Evolutionary conservation across 768 basidiomycete species (phyloP), one percentile per base, ranked within the genome.

Genomic region (Lentinula guzmanii): DNA sequence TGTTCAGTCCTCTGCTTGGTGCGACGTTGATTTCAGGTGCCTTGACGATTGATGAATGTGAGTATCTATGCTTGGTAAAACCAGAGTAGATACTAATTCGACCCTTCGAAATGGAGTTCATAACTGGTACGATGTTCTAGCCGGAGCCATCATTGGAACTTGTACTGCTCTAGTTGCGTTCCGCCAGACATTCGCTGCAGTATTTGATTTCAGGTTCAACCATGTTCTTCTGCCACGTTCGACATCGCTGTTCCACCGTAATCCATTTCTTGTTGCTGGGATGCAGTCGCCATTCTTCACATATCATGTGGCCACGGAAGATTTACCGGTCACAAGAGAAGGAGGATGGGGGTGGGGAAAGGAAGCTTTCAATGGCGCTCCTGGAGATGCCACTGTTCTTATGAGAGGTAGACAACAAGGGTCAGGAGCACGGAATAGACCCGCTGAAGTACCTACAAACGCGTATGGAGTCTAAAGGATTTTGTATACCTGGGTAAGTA

Each of bases 171-270:
- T 84, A 37, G 77, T 82, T 41, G 80, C 82, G 5, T 85, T 78
- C 71, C 77, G 82, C 11, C 79, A 81, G 65, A 84, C 81, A 0
- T 86, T 84, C 67, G 84, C 82, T 0, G 72, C 82, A 21, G 70
- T 83, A 46, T 78, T 76, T 64, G 85, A 86, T 86, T 84, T 21
- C 68, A 67, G 76, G 24, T 85, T 84, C 75, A 85, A 86, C 68
- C 82, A 85, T 67, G 63, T 84, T 52, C 74, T 83, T 24, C 78
- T 84, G 33, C 83, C 82, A n/a, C 77, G 82, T 8, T 72, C 75
- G 10, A 78, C 76, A 1, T 81, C 79, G 3, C 67, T 80, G 28
- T 77, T 80, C 68, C 74, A 75, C 56, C 74, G 76, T 35, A 65
- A 61, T 6, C 72, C 74, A 4, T 70, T 68, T n/a, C 33, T 35